Evolutionary conservation across 2,329 filamentous ascomycete species (phyloP), one percentile per base, ranked within the genome.

Genomic region (Purpureocillium takamizusanense): DNA sequence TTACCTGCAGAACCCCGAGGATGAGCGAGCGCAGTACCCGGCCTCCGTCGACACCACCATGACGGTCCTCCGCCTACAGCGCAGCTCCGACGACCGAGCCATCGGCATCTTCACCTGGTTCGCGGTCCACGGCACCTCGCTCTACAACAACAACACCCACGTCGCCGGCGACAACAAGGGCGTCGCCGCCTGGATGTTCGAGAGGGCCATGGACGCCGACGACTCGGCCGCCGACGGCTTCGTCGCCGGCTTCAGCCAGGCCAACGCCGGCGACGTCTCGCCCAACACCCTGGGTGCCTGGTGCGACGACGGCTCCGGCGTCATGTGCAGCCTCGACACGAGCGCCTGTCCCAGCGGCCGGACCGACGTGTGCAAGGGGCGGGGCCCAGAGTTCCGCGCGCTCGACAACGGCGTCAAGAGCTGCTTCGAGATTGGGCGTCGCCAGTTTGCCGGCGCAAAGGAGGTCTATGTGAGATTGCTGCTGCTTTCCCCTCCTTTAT

Each of bases 81-180:
- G 84, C 27, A 74, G 76, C 9, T 81, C 76, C 0, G 85, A 92
- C 51, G 71, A 74, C 35, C 88, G 86, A 61, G 82, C 81, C 40
- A 76, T 86, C 32, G 89, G 86, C 12, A 67, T 94, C 1, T 63
- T 97, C 40, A 92, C 86, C 11, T 97, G 89, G 86, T 95, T 90
- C 57, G 78, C 90, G 2, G 85, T 88, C 0, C 90, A 97, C 56
- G 89, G 89, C 33, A 95, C 90, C 0, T 94, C 87, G 1, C 76
- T 95, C 60, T 77, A 89, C 18, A 83, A 85, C 40, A 95, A 95
- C 62, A 95, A 95, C 61, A 95, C 88, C 0, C 70, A 95, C 11
- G 76, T 92, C 37, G 81, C 87, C 3, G 90, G 86, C 14, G 90
- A 97, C 59, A 97, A 97, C 66, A 97, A 97, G 63, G 90, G 90